Percentiles rank a stretch among this genome's conserved stretches.
Evolutionary conservation across 1,284 basidiomycete species (phyloP).

Genomic region (Moesziomyces globuligerus): DNA sequence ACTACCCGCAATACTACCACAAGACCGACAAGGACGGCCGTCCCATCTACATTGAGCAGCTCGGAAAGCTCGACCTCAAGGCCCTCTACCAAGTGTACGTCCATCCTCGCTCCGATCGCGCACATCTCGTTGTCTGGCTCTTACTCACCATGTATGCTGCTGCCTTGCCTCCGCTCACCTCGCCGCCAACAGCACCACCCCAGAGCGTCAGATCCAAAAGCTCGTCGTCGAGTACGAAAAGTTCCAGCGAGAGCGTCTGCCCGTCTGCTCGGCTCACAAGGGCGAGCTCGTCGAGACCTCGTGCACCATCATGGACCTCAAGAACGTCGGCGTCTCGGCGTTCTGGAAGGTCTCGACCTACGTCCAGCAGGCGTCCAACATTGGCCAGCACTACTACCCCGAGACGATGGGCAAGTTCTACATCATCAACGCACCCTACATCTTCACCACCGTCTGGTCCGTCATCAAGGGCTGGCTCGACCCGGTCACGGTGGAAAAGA

Average conservation of each 20-base stretch:
- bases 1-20: constrained; percentile 94
- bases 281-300: constrained; percentile 95
- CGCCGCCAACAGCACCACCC: constrained; percentile 74
- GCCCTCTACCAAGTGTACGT: constrained; percentile 71
- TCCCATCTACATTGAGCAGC: constrained; percentile 92
- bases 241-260: constrained; percentile 76
- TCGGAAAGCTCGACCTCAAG: constrained; percentile 88
- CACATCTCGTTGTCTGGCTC: constrained; percentile 8
- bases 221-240: constrained; percentile 95
- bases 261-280: constrained; percentile 78
- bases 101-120: too few species aligned
- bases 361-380: constrained; percentile 79
- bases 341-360: constrained; percentile 92
- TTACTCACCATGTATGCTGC: background rate
- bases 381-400: constrained; percentile 86
- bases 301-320: constrained; percentile 95
- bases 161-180: background rate
- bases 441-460: constrained; percentile 88
- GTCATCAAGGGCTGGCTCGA: constrained; percentile 94
- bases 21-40: constrained; percentile 97
- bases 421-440: constrained; percentile 84
- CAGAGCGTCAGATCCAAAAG: constrained; percentile 86
- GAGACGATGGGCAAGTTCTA: constrained; percentile 92
- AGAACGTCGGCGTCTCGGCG: constrained; percentile 80
- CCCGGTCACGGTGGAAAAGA: constrained; percentile 88